Conservation (phyloP, 176 grass and related monocot species). For the Eragrostis nindensis region DNA sequence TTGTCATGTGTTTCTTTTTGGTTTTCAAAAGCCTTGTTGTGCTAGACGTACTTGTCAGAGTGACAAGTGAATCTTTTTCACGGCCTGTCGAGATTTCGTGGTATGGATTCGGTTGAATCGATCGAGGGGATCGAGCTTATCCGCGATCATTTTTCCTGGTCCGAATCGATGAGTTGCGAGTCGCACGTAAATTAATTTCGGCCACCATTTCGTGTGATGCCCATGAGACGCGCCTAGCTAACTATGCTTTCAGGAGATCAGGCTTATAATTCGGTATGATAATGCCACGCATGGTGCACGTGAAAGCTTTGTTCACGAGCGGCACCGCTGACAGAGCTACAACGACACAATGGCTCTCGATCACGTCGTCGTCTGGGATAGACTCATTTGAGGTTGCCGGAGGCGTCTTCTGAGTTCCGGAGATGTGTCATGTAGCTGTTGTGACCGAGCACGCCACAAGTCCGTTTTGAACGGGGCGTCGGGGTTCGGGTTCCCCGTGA, state of each 20-base stretch:
- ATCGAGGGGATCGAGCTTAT: background rate
- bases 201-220: constrained; percentile 13
- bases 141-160: background rate
- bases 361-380: no score
- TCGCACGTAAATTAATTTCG: background rate
- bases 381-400: no score
- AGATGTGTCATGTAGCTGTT: no score
- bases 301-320: no score
- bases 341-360: no score
- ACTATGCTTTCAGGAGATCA: background rate
- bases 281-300: background rate
- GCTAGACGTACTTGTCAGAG: background rate
- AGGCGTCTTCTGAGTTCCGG: no score
- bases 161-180: background rate
- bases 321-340: no score
- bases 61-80: background rate
- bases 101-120: background rate
- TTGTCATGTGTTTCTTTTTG: no score
- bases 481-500: no score
- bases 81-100: background rate
- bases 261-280: background rate
- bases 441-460: no score
- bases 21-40: background rate
- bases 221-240: background rate
- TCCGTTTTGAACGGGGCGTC: no score